phyloP scores from a whole-genome alignment of 78 protist species.

The Emiliania huxleyi region DNA sequence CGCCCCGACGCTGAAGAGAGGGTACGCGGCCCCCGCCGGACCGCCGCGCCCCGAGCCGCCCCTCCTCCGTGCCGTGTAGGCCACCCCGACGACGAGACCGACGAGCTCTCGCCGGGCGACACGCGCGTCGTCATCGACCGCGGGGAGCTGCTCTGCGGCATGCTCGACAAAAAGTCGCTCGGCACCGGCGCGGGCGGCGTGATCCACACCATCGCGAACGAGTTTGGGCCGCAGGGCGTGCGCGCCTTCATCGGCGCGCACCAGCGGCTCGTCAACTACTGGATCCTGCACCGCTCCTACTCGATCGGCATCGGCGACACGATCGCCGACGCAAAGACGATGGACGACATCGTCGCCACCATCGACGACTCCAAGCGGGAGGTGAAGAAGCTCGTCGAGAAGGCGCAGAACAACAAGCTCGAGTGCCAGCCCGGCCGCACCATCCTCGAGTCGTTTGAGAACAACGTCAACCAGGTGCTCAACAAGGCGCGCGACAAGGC shows the following conservation, averaged over 20 bases:
- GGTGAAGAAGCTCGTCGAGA: conserved; percentile 48
- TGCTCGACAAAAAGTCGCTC: conserved; percentile 75
- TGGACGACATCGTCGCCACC: conserved; percentile 58
- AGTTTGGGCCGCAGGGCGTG: conserved; percentile 77
- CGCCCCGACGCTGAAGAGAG: too few relatives aligned
- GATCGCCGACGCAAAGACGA: conserved; percentile 87
- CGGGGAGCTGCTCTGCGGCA: conserved; percentile 89
- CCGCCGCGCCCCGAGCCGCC: too few relatives aligned
- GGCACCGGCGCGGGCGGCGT: conserved; percentile 72
- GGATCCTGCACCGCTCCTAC: conserved; percentile 72
- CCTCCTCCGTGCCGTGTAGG: too few relatives aligned
- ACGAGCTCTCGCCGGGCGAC: conserved; percentile 72
- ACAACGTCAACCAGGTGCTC: conserved; percentile 84
- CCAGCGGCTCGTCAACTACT: conserved; percentile 78
- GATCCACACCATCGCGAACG: conserved; percentile 88
- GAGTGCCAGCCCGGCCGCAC: conserved; percentile 91
- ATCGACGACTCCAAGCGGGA: conserved; percentile 71
- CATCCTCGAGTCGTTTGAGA: conserved; percentile 93
- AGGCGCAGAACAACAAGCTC: conserved; percentile 52
- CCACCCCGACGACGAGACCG: conserved; percentile 56
- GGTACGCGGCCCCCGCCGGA: too few relatives aligned
- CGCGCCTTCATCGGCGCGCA: conserved; percentile 1
- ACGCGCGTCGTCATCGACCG: conserved; percentile 81
- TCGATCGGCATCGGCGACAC: conserved; percentile 92
- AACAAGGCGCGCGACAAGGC: conserved; percentile 91